Evolutionary conservation across 1,284 basidiomycete species (phyloP).

Genomic region (Malassezia obtusa): DNA sequence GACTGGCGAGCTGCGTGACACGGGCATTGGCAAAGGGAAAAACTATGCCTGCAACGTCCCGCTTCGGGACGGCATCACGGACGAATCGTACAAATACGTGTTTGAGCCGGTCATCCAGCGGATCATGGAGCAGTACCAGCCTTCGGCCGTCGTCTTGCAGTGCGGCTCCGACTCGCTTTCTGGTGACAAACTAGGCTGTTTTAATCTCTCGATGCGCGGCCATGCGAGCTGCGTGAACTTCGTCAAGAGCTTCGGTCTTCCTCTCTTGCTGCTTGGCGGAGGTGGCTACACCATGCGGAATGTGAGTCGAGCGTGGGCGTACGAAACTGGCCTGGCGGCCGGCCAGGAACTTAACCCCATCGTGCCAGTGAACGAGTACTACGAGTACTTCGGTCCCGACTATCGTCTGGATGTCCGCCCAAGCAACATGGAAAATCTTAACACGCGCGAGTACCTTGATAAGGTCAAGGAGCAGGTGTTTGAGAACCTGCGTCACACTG

Average conservation of each 20-base stretch:
- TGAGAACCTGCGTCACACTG: conserved; percentile 52
- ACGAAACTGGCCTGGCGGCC: conserved; percentile 90
- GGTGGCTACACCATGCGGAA: conserved; percentile 99
- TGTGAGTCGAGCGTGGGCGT: conserved; percentile 93
- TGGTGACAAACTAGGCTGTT: conserved; percentile 88
- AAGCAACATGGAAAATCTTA: conserved; percentile 92
- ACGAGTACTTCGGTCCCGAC: conserved; percentile 97
- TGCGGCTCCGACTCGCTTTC: conserved; percentile 97
- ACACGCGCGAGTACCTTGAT: conserved; percentile 82
- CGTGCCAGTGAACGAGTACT: conserved; percentile 57
- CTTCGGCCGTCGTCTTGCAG: conserved; percentile 90
- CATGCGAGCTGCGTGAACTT: conserved; percentile 96
- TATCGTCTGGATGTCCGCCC: conserved; percentile 93
- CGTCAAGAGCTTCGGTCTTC: conserved; percentile 90
- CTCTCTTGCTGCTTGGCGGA: conserved; percentile 82
- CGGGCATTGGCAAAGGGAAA: conserved; percentile 67
- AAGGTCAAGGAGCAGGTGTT: conserved; percentile 85
- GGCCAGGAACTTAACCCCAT: conserved; percentile 82
- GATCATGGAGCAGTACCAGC: conserved; percentile 92
- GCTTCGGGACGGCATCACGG: conserved; percentile 84
- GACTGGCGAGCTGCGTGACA: conserved; percentile 90
- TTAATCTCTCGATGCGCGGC: conserved; percentile 94
- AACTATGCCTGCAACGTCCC: conserved; percentile 86
- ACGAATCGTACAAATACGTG: conserved; percentile 87
- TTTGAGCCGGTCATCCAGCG: conserved; percentile 90